Evolutionary conservation across 139 green algal species (phyloP).

Genomic region (Chloropicon primus): DNA sequence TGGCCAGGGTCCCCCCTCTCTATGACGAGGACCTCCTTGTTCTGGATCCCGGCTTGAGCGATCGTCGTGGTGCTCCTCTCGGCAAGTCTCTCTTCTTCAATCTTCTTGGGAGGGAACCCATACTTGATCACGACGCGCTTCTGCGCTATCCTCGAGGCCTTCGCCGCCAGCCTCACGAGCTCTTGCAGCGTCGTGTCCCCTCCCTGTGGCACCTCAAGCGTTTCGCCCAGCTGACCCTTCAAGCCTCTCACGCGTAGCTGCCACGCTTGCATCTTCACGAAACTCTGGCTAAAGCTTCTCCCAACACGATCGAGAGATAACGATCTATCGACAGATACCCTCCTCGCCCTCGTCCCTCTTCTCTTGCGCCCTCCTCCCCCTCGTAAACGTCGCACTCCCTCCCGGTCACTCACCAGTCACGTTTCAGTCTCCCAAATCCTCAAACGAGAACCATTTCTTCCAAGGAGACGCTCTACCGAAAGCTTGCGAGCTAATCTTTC

Average conservation of each 20-base stretch:
- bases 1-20: neutral
- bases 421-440: no score
- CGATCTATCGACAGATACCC: no score
- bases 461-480: no score
- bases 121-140: neutral
- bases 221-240: neutral
- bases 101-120: slow-evolving; percentile 7
- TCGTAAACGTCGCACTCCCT: no score
- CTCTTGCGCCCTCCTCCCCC: no score
- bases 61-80: neutral
- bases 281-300: no score
- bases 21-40: slow-evolving; percentile 2
- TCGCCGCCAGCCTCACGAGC: slow-evolving; percentile 4
- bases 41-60: neutral
- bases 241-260: slow-evolving; percentile 8
- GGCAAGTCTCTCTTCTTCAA: neutral
- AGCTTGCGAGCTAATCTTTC: no score
- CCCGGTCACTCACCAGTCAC: no score
- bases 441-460: no score
- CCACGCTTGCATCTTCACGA: slow-evolving; percentile 1
- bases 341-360: no score
- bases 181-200: slow-evolving; percentile 1
- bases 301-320: no score
- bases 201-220: slow-evolving; percentile 3
- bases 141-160: slow-evolving; percentile 1